phyloP scores from a whole-genome alignment of 441 rosid species.

The Sinapis alba region DNA sequence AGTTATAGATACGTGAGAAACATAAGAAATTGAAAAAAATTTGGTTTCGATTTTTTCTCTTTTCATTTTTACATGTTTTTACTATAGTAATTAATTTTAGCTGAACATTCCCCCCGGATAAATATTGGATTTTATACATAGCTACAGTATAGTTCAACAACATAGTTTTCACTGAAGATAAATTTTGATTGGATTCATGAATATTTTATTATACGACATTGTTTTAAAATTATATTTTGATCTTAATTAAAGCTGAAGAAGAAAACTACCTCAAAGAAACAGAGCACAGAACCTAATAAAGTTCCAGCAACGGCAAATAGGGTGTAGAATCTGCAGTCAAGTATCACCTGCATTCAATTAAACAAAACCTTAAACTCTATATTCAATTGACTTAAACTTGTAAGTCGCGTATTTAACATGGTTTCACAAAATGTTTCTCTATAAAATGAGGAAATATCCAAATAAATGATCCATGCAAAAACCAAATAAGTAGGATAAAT shows the following conservation, averaged over 20 bases:
- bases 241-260: background rate
- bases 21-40: background rate
- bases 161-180: background rate
- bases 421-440: background rate
- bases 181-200: background rate
- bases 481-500: background rate
- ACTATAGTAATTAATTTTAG: background rate
- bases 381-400: background rate
- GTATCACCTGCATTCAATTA: conserved; percentile 50
- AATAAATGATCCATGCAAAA: background rate
- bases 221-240: background rate
- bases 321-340: conserved; percentile 74
- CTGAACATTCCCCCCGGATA: background rate
- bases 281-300: conserved; percentile 63
- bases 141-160: background rate
- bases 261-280: conserved; percentile 69
- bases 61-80: background rate
- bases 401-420: background rate
- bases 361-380: background rate
- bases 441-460: background rate
- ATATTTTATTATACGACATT: background rate
- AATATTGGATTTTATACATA: background rate
- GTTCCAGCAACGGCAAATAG: conserved; percentile 70
- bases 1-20: background rate
- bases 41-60: background rate